Evolutionary conservation across 2,329 filamentous ascomycete genomes (phyloP), one percentile per base, ranked within the genome.

Genomic region (Dothideomycetes sp.): DNA sequence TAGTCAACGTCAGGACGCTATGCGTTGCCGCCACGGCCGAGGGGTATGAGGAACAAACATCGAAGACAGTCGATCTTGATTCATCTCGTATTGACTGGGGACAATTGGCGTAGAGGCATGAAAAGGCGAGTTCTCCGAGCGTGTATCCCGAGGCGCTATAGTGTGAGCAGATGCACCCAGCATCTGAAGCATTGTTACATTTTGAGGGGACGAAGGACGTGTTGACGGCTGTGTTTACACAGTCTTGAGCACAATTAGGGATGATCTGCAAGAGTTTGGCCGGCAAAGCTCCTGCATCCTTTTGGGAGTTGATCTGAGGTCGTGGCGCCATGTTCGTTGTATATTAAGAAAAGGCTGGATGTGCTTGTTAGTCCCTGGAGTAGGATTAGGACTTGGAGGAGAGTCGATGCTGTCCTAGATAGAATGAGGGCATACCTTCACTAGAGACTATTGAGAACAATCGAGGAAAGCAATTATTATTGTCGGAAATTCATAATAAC

Each of bases 71-170:
- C 10, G 33, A 28, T 15, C 48, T 33, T 19, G 22, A 27, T 20
- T 31, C 35, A 13, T 16, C 16, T 9, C 34, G n/a, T 5, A 36
- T 34, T n/a, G 34, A 15, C 12, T 43, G 12, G 17, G 43, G 18
- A 33, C 53, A 56, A 11, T 45, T 33, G 11, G 22, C 27, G 10
- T 41, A 16, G 8, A 47, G 38, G 34, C 49, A 51, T 5, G 33
- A 30, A 10, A 48, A 38, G 8, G 52, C 56, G 5, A 57, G 43
- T 42, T 61, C 58, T 18, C 58, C 58, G 8, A 61, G 44, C 3
- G 56, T 55, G 35, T 48, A 54, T 10, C 55, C 56, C 24, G 52
- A 25, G 10, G 46, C 41, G 45, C 54, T 55, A 45, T 59, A 59
- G 19, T 47, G 27, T 16, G 49, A 50, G 45, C 57, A 60, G 7